Conservation (phyloP, 352 stramenopile genomes). For the Thalassiosira mediterranea region DNA sequence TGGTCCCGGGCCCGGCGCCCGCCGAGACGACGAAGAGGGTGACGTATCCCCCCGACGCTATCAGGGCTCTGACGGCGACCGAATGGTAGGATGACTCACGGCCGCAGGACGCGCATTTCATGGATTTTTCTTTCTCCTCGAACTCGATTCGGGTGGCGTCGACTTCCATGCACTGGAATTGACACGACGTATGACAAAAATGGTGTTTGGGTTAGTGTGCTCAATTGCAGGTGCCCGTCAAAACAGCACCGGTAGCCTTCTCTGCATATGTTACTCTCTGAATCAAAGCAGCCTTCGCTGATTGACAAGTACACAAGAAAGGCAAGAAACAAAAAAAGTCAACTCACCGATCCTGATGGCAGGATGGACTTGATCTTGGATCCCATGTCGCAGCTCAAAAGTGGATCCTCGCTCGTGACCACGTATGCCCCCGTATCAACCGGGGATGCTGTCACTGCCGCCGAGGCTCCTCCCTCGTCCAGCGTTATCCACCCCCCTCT, state of each 20-base stretch:
- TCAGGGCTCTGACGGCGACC: constrained; percentile 29
- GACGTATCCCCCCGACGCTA: constrained; percentile 41
- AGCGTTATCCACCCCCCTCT: constrained; percentile 48
- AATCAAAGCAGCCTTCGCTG: too few species aligned
- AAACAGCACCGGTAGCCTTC: too few species aligned
- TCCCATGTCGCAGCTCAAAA: constrained; percentile 15
- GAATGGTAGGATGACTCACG: constrained; percentile 14
- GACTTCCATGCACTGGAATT: constrained; percentile 47
- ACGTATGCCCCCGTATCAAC: constrained; percentile 41
- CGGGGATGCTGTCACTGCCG: constrained; percentile 4
- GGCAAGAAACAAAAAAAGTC: too few species aligned
- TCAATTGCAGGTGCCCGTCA: too few species aligned
- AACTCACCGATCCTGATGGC: constrained; percentile 18
- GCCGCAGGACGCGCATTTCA: constrained; percentile 23
- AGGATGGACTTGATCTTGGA: constrained; percentile 35
- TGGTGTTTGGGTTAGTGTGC: too few species aligned
- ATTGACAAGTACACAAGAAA: too few species aligned
- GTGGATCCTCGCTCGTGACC: constrained; percentile 9
- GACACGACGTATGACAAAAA: too few species aligned
- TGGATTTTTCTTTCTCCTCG: constrained; percentile 18
- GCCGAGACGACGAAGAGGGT: constrained; percentile 33
- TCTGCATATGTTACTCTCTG: too few species aligned
- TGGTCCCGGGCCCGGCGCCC: constrained; percentile 4
- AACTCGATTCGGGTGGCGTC: constrained; percentile 46
- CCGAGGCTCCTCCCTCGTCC: background rate